Evolutionary conservation across 2,329 filamentous ascomycete species (phyloP), one percentile per base, ranked within the genome.

Genomic region (Penicillium frequentans): DNA sequence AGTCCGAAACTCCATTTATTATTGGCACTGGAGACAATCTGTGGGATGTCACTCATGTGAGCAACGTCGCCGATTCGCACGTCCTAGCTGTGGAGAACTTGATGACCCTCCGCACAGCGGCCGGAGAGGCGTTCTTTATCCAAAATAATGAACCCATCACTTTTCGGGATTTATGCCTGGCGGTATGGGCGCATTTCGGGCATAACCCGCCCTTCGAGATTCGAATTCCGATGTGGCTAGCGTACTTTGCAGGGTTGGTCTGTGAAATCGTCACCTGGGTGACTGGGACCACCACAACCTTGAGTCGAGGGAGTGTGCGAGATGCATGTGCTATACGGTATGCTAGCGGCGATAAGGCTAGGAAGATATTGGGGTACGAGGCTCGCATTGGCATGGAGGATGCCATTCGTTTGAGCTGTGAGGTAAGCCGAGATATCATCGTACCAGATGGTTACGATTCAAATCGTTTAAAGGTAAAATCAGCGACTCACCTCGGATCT

Each of bases 311-410:
- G 2, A 80, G 80, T 60, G 80, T 86, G 4, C 76, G 75, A 61
- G 84, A 86, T 72, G 83, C 79, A 35, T 79, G 80, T 56, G 75
- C 79, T 39, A 73, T 78, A 48, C 73, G 82, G 52, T 86, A 85
- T 74, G 79, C 81, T 21, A 80, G 75, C 63, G 80, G 82, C 29
- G 69, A 73, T 13, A 84, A 84, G 64, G 83, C 83, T 42, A 78
- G 70, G 59, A 65, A 66, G 49, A 69, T 86, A 2, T 63, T 86
- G 59, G 82, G 82, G 19, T 86, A 86, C 66, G 67, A 74, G 57
- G 78, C 83, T 44, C 72, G 71, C 50, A 75, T 86, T 11, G 73
- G 75, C 2, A 73, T 86, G 52, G 76, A 80, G 37, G 81, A 84
- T 31, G 83, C 78, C 1, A 74, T 86, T 35, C 73, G 74, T 53